These are phyloP conservation scores for Gracilaria gracilis DNA, from an alignment of 23 red algal species.

Conservation along the genomic window DNA sequence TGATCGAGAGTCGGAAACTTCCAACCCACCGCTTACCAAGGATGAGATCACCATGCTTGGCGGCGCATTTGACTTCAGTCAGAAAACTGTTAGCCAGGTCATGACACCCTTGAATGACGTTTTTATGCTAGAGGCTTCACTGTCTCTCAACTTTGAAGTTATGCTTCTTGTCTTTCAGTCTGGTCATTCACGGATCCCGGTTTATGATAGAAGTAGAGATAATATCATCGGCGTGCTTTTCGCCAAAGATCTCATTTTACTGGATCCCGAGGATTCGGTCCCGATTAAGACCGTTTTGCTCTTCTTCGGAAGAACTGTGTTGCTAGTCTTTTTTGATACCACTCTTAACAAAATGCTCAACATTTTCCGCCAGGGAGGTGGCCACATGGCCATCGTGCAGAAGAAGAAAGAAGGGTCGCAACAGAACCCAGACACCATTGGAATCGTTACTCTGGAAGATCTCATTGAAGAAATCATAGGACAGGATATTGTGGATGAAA, in stretches of 20 bases:
- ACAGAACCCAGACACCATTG: slow-evolving; percentile 63
- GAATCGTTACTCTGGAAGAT: slow-evolving; percentile 96
- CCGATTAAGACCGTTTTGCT: slow-evolving; percentile 81
- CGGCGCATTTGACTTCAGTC: slow-evolving; percentile 92
- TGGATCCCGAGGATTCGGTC: slow-evolving; percentile 95
- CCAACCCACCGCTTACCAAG: slow-evolving; percentile 56
- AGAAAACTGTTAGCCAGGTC: slow-evolving; percentile 88
- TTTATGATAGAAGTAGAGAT: slow-evolving; percentile 80
- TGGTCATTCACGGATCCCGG: slow-evolving; percentile 92
- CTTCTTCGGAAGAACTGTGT: slow-evolving; percentile 80
- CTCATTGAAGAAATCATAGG: slow-evolving; percentile 98
- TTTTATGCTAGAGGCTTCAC: slow-evolving; percentile 91
- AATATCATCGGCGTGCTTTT: slow-evolving; percentile 95
- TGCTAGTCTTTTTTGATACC: slow-evolving; percentile 67
- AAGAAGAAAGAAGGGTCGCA: slow-evolving; percentile 52
- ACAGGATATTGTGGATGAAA: slow-evolving; percentile 98
- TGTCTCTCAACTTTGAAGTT: slow-evolving; percentile 89
- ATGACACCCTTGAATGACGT: slow-evolving; percentile 95
- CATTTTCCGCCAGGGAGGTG: slow-evolving; percentile 82
- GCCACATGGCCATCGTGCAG: slow-evolving; percentile 93
- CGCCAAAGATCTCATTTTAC: slow-evolving; percentile 94
- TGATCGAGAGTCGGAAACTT: slow-evolving; percentile 22
- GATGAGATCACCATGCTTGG: slow-evolving; percentile 91
- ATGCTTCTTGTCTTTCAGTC: slow-evolving; percentile 95
- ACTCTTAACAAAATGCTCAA: slow-evolving; percentile 88